Evolutionary conservation across 305 asterid genomes (phyloP), one percentile per base, ranked within the genome.

Genomic region (Fraxinus sp.): DNA sequence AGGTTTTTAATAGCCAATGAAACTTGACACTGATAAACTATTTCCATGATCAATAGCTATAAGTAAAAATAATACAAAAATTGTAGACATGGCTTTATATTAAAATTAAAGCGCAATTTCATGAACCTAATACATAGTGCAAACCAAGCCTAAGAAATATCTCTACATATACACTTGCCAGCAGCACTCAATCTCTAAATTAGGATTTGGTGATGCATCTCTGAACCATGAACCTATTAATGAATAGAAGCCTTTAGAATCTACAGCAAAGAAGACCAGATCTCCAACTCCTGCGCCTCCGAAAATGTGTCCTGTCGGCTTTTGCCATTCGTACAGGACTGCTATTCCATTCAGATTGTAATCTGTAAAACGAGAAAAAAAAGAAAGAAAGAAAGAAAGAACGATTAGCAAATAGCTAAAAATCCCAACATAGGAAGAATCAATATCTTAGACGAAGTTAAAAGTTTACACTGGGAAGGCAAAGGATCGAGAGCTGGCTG

Each of bases 301-400:
- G 86, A 37, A 89, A 85, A 77, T 84, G 86, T 83, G 91, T 89
- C 85, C 93, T 62, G 8, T 92, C 97, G 0, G 96, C 97, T 84
- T 93, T 94, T 22, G 87, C 89, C 98, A 97, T 97, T 79, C 98
- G 85, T 14, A 92, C 98, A 1, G 98, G 99, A 78, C 98, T 96
- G 92, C 99, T 91, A 80, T 91, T 92, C 97, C 97, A 96, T 86
- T 96, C 98, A 2, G 91, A 70, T 77, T 89, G 97, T 83, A 97
- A 90, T 80, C 98, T 97, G 96, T 72, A 72, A 35, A 81, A 3
- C 28, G 3, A 74, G 35, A 76, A 44, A 36, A 5, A 35, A 57
- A 37, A 37, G 5, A 36, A 36, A 36, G 5, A 5, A 4, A 6
- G 7, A 36, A 6, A 36, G 9, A 36, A 6, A 37, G 10, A 37